These are phyloP conservation scores for Trichocomaceae sp. DNA, from an alignment of 2,329 filamentous ascomycete species.

Conservation along the genomic window DNA sequence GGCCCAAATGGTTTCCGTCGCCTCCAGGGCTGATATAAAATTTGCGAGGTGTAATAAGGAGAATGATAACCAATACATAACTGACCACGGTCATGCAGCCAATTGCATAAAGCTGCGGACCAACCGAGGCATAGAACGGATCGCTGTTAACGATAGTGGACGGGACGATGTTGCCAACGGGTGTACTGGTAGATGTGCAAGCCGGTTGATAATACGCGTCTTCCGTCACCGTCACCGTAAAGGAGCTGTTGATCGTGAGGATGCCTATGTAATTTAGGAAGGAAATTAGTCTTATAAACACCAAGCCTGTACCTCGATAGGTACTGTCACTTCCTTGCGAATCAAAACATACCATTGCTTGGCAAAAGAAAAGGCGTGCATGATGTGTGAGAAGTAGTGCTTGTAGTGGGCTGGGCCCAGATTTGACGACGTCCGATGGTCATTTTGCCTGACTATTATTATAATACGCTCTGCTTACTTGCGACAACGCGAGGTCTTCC, in stretches of 20 bases:
- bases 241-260: slow-evolving; percentile 37
- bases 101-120: slow-evolving; percentile 87
- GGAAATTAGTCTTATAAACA: background rate
- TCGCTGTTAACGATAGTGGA: slow-evolving; percentile 62
- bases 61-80: slow-evolving; percentile 87
- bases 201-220: slow-evolving; percentile 46
- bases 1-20: slow-evolving; percentile 66
- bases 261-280: slow-evolving; percentile 23
- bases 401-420: slow-evolving; percentile 35
- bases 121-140: slow-evolving; percentile 89
- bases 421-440: slow-evolving; percentile 34
- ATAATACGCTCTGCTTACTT: background rate
- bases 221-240: slow-evolving; percentile 39
- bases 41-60: slow-evolving; percentile 89
- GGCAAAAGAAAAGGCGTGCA: slow-evolving; percentile 60
- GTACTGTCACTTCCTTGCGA: slow-evolving; percentile 3
- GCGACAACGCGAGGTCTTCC: slow-evolving; percentile 5
- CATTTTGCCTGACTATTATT: slow-evolving; percentile 20
- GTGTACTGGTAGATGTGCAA: slow-evolving; percentile 39
- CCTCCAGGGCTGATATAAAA: slow-evolving; percentile 68
- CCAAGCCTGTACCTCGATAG: background rate
- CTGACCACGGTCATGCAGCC: slow-evolving; percentile 85
- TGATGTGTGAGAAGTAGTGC: slow-evolving; percentile 38
- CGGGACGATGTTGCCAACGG: slow-evolving; percentile 27
- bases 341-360: slow-evolving; percentile 45